Conservation (phyloP, 306 rosid genomes). For the Corylus americana region DNA sequence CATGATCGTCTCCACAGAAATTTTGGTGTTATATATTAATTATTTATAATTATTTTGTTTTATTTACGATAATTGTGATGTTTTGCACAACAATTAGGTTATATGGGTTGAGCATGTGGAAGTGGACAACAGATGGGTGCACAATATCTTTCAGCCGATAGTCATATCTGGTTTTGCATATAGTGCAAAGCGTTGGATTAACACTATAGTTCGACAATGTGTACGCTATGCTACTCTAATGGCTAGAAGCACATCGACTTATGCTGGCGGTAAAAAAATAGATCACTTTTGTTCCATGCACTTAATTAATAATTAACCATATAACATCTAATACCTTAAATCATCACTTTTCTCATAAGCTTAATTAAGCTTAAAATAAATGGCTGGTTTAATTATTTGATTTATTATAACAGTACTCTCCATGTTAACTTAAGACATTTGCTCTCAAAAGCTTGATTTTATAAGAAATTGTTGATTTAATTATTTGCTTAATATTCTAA, state of each 20-base stretch:
- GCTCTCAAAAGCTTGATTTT: too few species aligned
- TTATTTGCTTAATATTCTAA: too few species aligned
- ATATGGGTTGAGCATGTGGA: constrained; percentile 67
- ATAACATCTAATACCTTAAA: background rate
- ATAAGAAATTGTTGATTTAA: too few species aligned
- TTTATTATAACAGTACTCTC: too few species aligned
- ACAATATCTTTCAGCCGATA: constrained; percentile 20
- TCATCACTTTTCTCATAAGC: too few species aligned
- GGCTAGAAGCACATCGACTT: constrained; percentile 12
- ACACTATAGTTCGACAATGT: constrained; percentile 28
- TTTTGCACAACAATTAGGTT: constrained; percentile 24
- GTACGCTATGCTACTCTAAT: constrained; percentile 25
- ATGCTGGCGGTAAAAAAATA: constrained; percentile 32
- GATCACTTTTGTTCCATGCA: background rate
- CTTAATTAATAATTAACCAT: background rate
- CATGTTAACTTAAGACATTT: too few species aligned
- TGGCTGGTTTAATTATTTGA: too few species aligned
- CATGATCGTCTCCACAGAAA: too few species aligned
- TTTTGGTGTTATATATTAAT: too few species aligned
- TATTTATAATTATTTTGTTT: too few species aligned
- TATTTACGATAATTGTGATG: too few species aligned
- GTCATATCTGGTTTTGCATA: constrained; percentile 50
- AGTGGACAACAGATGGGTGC: constrained; percentile 39
- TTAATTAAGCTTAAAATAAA: too few species aligned
- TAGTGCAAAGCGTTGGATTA: constrained; percentile 61